Base-by-base conservation (phyloP, 495 filamentous ascomycete species). In the Trichodelitschia bisporula region DNA sequence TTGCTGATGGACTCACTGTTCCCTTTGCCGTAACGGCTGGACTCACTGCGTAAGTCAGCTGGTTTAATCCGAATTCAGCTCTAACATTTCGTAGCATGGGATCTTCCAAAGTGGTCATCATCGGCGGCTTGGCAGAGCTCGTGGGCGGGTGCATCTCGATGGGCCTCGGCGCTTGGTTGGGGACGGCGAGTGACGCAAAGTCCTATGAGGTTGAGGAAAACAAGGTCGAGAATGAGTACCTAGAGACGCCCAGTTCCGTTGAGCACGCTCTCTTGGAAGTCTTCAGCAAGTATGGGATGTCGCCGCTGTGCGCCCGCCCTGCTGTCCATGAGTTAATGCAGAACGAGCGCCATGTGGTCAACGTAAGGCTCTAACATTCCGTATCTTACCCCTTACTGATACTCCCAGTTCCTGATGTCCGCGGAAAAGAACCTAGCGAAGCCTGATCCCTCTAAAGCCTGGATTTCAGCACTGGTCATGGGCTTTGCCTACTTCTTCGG, bases 141-240 rank as follows among this genome's bases (percentile, higher is more conserved):
- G 62, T 69, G 37, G 63, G 62, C 9, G 69, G 71, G 19, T 59
- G 64, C 16, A 71, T 77, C 35, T 70, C 64, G 12, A 76, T 77
- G 71, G 71, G 71, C 3, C 56, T 77, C 3, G 62, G 71, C 15
- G 71, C 67, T 16, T 77, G 64, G 35, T 34, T 67, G 4, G 57
- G 55, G 5, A 52, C 62, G 9, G 45, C 49, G 8, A 64, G 54
- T 2, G 61, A 66, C 15, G 30, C 43, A 19, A 46, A 57, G 19
- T 54, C 55, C 38, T 64, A 59, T 41, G 41, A 48, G 18, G 41
- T 47, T 15, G 62, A 64, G 21, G 8, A 14, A 37, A 43, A 57
- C 35, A 33, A 32, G n/a, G 44, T 57, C 12, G 59, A 62, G 43
- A 21, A 32, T 3, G 26, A 37, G 10, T 57, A 63, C 31, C 55